Percentiles rank a stretch among this genome's conserved stretches.
These are phyloP conservation scores for Cryphonectria nitschkei DNA, from an alignment of 2,329 filamentous ascomycete genomes.

Conservation along the genomic window DNA sequence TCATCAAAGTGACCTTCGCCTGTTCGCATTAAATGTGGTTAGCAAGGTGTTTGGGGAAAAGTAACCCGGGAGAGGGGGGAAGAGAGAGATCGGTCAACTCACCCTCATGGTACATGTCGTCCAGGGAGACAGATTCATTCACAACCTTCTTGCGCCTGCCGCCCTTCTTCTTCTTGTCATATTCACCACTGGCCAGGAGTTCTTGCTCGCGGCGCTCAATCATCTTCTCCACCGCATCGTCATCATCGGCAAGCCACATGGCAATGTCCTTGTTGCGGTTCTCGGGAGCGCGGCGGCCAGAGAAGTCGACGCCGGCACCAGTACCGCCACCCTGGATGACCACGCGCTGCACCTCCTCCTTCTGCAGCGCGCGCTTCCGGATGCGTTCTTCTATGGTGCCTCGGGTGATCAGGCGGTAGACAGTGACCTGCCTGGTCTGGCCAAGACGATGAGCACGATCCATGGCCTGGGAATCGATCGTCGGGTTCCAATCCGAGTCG, in stretches of 20 bases:
- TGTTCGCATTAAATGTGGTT: conserved; percentile 46
- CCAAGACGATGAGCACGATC: conserved; percentile 97
- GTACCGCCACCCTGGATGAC: conserved; percentile 90
- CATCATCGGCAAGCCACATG: conserved; percentile 97
- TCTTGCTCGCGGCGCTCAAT: conserved; percentile 94
- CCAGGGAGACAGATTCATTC: conserved; percentile 63
- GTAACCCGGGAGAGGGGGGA: background rate
- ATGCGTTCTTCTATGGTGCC: conserved; percentile 98
- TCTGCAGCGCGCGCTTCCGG: conserved; percentile 93
- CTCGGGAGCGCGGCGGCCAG: conserved; percentile 82
- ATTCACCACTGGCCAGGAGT: conserved; percentile 72
- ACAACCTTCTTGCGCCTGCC: conserved; percentile 56
- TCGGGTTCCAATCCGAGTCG: conserved; percentile 99
- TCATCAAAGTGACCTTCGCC: conserved; percentile 97
- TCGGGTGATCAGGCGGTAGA: conserved; percentile 95
- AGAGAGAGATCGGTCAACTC: conserved; percentile 46
- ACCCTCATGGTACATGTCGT: conserved; percentile 99
- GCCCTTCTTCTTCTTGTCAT: conserved; percentile 67
- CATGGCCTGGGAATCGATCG: conserved; percentile 98
- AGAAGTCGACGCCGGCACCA: conserved; percentile 89
- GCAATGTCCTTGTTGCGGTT: conserved; percentile 98
- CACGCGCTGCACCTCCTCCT: conserved; percentile 97
- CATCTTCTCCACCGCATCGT: conserved; percentile 76
- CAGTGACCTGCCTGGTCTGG: conserved; percentile 93
- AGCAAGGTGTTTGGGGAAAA: conserved; percentile 27